These are phyloP conservation scores for Talaromyces pinophilus DNA, from an alignment of 2,329 filamentous ascomycete species.

Conservation along the genomic window DNA sequence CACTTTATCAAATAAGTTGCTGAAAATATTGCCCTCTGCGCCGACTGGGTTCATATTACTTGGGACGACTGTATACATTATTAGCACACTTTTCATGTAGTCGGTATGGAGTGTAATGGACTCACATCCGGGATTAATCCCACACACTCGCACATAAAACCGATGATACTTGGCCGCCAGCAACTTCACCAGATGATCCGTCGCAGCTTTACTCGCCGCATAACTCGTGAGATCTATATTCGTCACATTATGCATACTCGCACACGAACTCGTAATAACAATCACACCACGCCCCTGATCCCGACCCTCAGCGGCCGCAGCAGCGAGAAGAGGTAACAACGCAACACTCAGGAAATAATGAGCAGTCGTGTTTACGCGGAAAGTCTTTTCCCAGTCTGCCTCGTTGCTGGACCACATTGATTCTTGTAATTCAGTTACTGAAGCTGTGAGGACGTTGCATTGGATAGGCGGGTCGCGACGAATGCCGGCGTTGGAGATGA, in stretches of 20 bases:
- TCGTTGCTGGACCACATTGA: constrained; percentile 52
- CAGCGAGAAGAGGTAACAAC: constrained; percentile 47
- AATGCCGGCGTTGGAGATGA: constrained; percentile 55
- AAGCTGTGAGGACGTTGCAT: constrained; percentile 50
- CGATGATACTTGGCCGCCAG: constrained; percentile 52
- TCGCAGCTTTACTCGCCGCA: constrained; percentile 54
- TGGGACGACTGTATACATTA: constrained; percentile 38
- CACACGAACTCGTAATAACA: constrained; percentile 55
- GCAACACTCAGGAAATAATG: constrained; percentile 55
- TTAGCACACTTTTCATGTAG: constrained; percentile 18
- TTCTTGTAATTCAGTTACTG: constrained; percentile 46
- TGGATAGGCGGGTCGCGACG: constrained; percentile 46
- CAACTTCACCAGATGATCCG: constrained; percentile 54
- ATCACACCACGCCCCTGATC: constrained; percentile 50
- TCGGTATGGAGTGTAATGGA: constrained; percentile 29
- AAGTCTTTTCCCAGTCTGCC: constrained; percentile 50
- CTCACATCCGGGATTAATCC: constrained; percentile 47
- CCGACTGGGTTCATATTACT: constrained; percentile 50
- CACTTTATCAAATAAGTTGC: constrained; percentile 44
- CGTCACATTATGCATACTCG: constrained; percentile 56
- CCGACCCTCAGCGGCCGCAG: constrained; percentile 38
- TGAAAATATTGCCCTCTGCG: constrained; percentile 45
- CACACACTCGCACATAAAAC: constrained; percentile 48
- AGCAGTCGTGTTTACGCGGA: constrained; percentile 52
- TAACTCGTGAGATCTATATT: constrained; percentile 57